Evolutionary conservation across 2,329 filamentous ascomycete genomes (phyloP).

Genomic region (Colletotrichum sp.): DNA sequence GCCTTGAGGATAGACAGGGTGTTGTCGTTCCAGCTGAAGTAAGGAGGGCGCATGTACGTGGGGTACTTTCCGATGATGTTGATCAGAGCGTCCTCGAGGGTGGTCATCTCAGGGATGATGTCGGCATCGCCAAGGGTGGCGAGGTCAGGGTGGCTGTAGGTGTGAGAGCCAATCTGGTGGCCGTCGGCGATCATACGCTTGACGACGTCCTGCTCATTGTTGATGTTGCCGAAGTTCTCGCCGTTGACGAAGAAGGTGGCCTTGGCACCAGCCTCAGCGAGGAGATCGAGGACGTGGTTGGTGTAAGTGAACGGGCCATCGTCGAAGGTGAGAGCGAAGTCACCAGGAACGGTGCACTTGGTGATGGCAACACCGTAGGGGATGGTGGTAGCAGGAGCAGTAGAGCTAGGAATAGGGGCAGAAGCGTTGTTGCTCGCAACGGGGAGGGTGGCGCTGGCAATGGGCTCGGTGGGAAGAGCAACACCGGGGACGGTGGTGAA

Average conservation of each 20-base stretch:
- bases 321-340: slow-evolving; percentile 52
- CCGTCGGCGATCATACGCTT: slow-evolving; percentile 44
- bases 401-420: slow-evolving; percentile 27
- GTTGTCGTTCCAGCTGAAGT: slow-evolving; percentile 29
- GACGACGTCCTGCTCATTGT: slow-evolving; percentile 45
- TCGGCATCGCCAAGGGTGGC: slow-evolving; percentile 36
- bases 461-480: slow-evolving; percentile 6
- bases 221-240: slow-evolving; percentile 42
- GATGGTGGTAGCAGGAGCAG: slow-evolving; percentile 32
- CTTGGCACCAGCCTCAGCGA: slow-evolving; percentile 34
- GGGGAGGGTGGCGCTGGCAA: slow-evolving; percentile 12
- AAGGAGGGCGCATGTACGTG: slow-evolving; percentile 50
- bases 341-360: slow-evolving; percentile 36
- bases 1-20: slow-evolving; percentile 16
- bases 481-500: slow-evolving; percentile 6
- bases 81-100: slow-evolving; percentile 50
- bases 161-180: slow-evolving; percentile 46
- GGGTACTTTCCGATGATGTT: slow-evolving; percentile 46
- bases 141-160: slow-evolving; percentile 50
- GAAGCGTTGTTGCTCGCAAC: slow-evolving; percentile 8
- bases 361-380: slow-evolving; percentile 36
- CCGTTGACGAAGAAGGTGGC: slow-evolving; percentile 50
- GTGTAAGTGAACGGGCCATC: slow-evolving; percentile 52
- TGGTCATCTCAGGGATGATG: slow-evolving; percentile 43
- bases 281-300: slow-evolving; percentile 41